Base-by-base conservation (phyloP, 176 grass and related monocot species). In the Saccharum officinarum region DNA sequence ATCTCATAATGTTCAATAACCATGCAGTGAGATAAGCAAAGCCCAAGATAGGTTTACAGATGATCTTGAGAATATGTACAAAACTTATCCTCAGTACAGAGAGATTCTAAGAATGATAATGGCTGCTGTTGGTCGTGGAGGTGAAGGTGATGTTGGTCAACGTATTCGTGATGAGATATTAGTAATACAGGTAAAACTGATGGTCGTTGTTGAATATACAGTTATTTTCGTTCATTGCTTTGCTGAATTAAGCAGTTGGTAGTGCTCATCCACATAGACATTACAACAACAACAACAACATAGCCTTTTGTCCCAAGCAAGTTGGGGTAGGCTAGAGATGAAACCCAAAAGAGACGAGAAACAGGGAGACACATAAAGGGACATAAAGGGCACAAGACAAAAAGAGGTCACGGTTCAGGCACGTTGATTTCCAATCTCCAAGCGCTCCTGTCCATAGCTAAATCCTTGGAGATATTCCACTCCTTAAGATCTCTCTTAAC, bases 131-230 rank as follows among this genome's bases (percentile, higher is more conserved):
- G 97, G 97, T 49, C 97, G 97, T 81, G 97, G 97, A 71, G 97
- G 92, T 47, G 97, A 99, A 96, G 97, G 97, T 87, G 93, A 99
- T 92, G 91, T 99, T 77, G 97, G 93, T 37, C 97, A 99, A 87
- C 93, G 97, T 70, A 99, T 99, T 82, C 93, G 97, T 81, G 97
- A 99, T 86, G 97, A 99, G 88, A 99, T 99, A 82, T 94, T 99
- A 94, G 97, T 99, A 80, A 91, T 99, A 84, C 97, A 99, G 89
- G 97, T 95, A 83, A 74, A 86, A 38, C 39, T 13, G 23, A 76
- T 86, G 52, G 67, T 80, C 68, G 39, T 89, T 38, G 22, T 11
- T 13, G 36, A 83, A 78, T 88, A 75, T 33, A 18, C 40, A 62
- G 45, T 87, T 70, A 14, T 73, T 79, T 87, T 55, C 55, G 49